Evolutionary conservation across 805 yeast genomes (phyloP).

Genomic region (Starmerella apis): DNA sequence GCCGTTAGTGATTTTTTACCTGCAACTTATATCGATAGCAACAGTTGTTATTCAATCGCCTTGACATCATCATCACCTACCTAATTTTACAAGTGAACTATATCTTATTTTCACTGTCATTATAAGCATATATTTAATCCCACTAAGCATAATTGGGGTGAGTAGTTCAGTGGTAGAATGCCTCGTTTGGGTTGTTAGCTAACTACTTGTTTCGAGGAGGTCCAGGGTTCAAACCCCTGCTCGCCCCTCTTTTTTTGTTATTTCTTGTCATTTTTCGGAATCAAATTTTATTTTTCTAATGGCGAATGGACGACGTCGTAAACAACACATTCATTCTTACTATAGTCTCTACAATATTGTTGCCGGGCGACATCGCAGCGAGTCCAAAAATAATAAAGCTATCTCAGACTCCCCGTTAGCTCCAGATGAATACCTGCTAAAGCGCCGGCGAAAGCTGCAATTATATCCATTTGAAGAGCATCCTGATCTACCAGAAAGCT

Average conservation of each 20-base stretch:
- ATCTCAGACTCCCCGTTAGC: conserved; percentile 7
- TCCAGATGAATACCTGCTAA: conserved; percentile 20
- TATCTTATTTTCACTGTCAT: no score
- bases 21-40: no score
- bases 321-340: not conserved
- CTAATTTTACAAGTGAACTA: no score
- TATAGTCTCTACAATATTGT: conserved; percentile 11
- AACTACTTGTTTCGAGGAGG: conserved; percentile 13
- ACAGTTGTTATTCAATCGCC: no score
- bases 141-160: conserved; percentile 13
- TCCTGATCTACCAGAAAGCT: conserved; percentile 18
- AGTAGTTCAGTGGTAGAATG: conserved; percentile 21
- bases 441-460: conserved; percentile 5
- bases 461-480: conserved; percentile 20
- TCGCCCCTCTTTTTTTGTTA: conserved; percentile 14
- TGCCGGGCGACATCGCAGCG: conserved; percentile 10
- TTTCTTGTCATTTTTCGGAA: not conserved
- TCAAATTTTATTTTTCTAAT: not conserved
- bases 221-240: conserved; percentile 23
- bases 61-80: no score
- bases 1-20: no score
- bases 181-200: conserved; percentile 16
- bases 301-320: not conserved
- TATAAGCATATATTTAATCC: no score
- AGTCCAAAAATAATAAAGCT: not conserved